These are phyloP conservation scores for Sporothrix sp. DNA, from an alignment of 2,329 filamentous ascomycete species.

Conservation along the genomic window DNA sequence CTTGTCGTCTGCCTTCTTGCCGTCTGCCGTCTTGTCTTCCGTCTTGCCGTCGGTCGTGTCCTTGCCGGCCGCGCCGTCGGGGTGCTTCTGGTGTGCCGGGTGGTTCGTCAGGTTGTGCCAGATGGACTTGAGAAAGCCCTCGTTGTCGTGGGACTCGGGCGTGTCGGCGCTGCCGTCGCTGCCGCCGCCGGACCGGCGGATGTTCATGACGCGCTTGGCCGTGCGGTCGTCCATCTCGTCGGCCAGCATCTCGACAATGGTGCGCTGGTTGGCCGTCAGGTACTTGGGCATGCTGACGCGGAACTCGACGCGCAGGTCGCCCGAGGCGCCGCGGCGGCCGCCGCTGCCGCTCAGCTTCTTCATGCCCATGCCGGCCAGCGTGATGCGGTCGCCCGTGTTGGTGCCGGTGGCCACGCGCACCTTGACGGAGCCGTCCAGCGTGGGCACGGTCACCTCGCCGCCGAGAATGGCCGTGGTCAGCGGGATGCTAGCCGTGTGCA, in stretches of 20 bases:
- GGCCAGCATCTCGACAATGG: constrained; percentile 87
- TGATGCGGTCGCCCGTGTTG: constrained; percentile 84
- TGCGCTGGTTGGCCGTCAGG: constrained; percentile 80
- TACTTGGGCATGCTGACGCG: constrained; percentile 94
- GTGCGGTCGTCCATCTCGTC: constrained; percentile 92
- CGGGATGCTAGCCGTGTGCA: constrained; percentile 85
- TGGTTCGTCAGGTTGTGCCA: constrained; percentile 91
- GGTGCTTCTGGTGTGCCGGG: constrained; percentile 39
- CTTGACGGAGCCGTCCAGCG: constrained; percentile 80
- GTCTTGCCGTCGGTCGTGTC: constrained; percentile 11
- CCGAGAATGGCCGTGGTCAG: constrained; percentile 88
- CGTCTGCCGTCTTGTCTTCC: not conserved
- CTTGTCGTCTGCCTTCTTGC: constrained; percentile 14
- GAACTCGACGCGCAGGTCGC: constrained; percentile 90
- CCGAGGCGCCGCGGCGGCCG: constrained; percentile 52
- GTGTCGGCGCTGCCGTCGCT: constrained; percentile 22
- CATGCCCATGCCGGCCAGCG: constrained; percentile 87
- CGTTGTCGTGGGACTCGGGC: constrained; percentile 58
- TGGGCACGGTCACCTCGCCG: constrained; percentile 82
- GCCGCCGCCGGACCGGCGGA: constrained; percentile 34
- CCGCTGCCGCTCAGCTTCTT: constrained; percentile 65
- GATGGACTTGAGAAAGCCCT: constrained; percentile 84
- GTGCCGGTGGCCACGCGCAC: constrained; percentile 88
- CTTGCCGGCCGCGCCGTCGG: constrained; percentile 13
- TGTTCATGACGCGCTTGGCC: constrained; percentile 86